Conservation (phyloP, 2,329 filamentous ascomycete genomes). For the Aspergillus neotritici region DNA sequence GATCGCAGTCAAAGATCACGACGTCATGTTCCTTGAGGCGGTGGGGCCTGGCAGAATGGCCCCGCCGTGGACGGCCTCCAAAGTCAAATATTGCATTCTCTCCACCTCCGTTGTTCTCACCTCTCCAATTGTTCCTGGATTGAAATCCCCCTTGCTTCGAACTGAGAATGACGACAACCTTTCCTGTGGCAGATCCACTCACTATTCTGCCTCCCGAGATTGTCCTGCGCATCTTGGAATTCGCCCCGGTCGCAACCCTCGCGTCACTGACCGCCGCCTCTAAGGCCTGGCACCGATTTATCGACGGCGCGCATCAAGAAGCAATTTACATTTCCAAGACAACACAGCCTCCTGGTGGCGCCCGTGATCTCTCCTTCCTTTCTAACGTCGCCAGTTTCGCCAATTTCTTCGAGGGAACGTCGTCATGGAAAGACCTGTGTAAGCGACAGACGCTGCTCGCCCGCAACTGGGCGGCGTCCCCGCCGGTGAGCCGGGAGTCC, state of each 20-base stretch:
- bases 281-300: conserved; percentile 39
- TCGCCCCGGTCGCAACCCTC: conserved; percentile 29
- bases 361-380: conserved; percentile 29
- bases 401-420: conserved; percentile 28
- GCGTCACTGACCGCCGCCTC: conserved; percentile 32
- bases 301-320: conserved; percentile 40
- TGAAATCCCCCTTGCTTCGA: too few species aligned
- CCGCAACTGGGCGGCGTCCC: conserved; percentile 33
- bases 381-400: conserved; percentile 24
- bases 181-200: conserved; percentile 22
- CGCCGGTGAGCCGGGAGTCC: conserved; percentile 34
- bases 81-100: too few species aligned
- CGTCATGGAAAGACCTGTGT: conserved; percentile 44
- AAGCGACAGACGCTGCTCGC: conserved; percentile 36
- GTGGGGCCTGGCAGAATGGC: too few species aligned
- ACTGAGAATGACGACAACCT: conserved; percentile 15
- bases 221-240: conserved; percentile 38
- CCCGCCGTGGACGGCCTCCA: too few species aligned
- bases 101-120: too few species aligned
- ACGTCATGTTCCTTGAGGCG: too few species aligned
- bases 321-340: conserved; percentile 39
- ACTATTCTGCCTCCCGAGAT: conserved; percentile 36
- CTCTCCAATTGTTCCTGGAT: too few species aligned
- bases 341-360: conserved; percentile 17
- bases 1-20: too few species aligned